Evolutionary conservation across 441 rosid species (phyloP).

Genomic region (Metrosideros polymorpha): DNA sequence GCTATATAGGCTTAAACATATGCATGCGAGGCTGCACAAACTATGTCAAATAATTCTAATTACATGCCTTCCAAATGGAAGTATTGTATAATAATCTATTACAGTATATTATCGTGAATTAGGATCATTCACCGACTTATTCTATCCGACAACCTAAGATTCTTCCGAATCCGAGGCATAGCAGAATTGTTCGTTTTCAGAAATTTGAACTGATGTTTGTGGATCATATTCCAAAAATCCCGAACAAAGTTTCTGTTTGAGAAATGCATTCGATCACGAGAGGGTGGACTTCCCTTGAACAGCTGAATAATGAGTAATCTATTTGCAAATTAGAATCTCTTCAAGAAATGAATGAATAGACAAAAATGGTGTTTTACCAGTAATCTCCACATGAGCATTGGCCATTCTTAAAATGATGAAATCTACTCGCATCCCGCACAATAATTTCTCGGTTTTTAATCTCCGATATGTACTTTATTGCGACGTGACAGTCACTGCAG

Average conservation of each 20-base stretch:
- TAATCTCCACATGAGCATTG: slow-evolving; percentile 76
- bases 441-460: slow-evolving; percentile 51
- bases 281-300: not conserved
- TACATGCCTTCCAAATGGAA: not conserved
- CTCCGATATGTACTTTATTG: slow-evolving; percentile 52
- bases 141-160: not conserved
- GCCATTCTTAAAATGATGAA: slow-evolving; percentile 69
- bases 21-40: not conserved
- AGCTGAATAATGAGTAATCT: not conserved
- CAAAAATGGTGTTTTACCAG: slow-evolving; percentile 27
- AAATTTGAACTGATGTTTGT: not conserved
- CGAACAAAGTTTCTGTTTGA: not conserved
- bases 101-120: not conserved
- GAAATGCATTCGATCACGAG: not conserved
- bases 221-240: not conserved
- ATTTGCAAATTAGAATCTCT: not conserved
- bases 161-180: not conserved
- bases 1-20: not conserved
- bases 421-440: slow-evolving; percentile 72
- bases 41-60: not conserved
- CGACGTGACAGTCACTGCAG: slow-evolving; percentile 68
- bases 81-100: not conserved
- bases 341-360: not conserved
- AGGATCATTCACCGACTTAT: not conserved
- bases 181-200: not conserved